Evolutionary conservation across 306 rosid genomes (phyloP), one percentile per base, ranked within the genome.

Genomic region (Urtica urens): DNA sequence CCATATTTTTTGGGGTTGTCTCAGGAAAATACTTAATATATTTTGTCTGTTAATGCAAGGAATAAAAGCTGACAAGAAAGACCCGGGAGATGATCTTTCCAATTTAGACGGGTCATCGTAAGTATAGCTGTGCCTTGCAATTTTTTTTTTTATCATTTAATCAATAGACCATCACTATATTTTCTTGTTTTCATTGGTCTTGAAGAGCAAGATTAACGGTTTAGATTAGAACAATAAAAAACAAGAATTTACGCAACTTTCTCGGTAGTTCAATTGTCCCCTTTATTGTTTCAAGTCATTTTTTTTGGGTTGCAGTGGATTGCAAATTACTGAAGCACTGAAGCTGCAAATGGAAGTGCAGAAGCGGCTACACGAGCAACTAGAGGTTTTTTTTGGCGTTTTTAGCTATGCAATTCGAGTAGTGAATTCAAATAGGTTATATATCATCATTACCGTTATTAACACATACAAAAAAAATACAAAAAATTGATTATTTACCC

Each of bases 271-370:
- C n/a, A n/a, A n/a, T n/a, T n/a, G n/a, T n/a, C n/a, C n/a, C n/a
- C n/a, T n/a, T n/a, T n/a, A n/a, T n/a, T n/a, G n/a, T n/a, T n/a
- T n/a, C n/a, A n/a, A n/a, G n/a, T n/a, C n/a, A n/a, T n/a, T n/a
- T n/a, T n/a, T n/a, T n/a, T 67, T 49, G 55, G 27, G 64, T 52
- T 64, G 62, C 78, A 90, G 99, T 49, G 95, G 99, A 42, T 81
- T 90, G 94, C 93, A 85, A 66, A 90, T 90, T 49, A 90, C 92
- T 15, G 99, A 90, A 67, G 94, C 99, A 23, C 73, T 90, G 45
- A 90, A 85, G 79, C 95, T 90, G 76, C 99, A 90, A 69, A 90
- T 90, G 99, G 99, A 90, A 71, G 99, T 90, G 52, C 99, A 90
- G 75, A 90, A 90, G 73, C 82, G 99, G 55, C 69, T 90, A 29